Evolutionary conservation across 1,284 basidiomycete species (phyloP), one percentile per base, ranked within the genome.

Genomic region (Sporisorium exsertum): DNA sequence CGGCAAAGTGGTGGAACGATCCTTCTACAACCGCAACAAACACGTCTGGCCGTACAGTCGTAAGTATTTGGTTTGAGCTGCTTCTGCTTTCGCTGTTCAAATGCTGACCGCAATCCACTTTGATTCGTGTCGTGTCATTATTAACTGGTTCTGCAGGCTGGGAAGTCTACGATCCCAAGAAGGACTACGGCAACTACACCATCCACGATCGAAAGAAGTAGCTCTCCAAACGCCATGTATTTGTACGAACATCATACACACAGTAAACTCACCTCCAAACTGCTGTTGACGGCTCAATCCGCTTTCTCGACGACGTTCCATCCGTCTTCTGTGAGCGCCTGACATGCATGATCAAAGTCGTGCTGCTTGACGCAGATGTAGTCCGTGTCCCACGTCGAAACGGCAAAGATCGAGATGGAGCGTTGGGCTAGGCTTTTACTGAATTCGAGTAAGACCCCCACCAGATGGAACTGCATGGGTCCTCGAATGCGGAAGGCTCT

Each of bases 21-120:
- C 92, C 67, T 99, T 93, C 90, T 98, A 99, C 85, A 93, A 95
- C 81, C 89, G 95, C 51, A 95, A 95, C 85, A 98, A 98, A 80
- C 95, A 97, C 84, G 97, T 99, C 46, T 99, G 98, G 86, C 95
- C 95, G 5, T 95, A 95, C 13, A 82, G 80, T 56, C 72, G 82
- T 67, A 49, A 49, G 47, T 49, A 15, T n/a, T 18, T n/a, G 2
- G 18, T n/a, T 8, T 27, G 7, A 32, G 26, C 2, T 29, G 15
- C 12, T 29, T 8, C 2, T 29, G 15, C 12, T 29, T 8, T 18
- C 26, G 27, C 13, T 7, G 12, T 18, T 5, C 18, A 32, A 18
- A 2, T 22, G 27, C 13, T 32, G 27, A 18, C 27, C 45, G 7
- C 16, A 8, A 47, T 47, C 26, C 22, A 49, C n/a, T n/a, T n/a